A percentile compares a stretch with the other conserved stretches of the same genome.
phyloP scores from a whole-genome alignment of 1,284 basidiomycete genomes.

The Pseudozyma hubeiensis region DNA sequence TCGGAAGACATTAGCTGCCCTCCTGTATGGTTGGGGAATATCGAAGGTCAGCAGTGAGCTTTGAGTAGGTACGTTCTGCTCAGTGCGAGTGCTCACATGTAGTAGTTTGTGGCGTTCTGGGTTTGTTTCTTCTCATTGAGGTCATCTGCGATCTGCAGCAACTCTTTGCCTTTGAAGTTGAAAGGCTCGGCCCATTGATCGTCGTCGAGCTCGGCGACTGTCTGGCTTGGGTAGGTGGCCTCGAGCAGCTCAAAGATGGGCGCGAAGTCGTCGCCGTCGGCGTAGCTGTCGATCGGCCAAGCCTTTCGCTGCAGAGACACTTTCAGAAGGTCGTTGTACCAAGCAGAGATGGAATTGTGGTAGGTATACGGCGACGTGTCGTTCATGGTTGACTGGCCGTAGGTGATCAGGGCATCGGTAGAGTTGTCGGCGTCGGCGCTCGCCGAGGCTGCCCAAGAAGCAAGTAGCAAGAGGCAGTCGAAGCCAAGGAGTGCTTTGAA shows the following conservation, averaged over 20 bases:
- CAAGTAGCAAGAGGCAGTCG: slow-evolving; percentile 4
- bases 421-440: slow-evolving; percentile 16
- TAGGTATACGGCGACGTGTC: slow-evolving; percentile 28
- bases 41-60: neutral
- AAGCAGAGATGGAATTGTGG: slow-evolving; percentile 33
- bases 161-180: slow-evolving; percentile 21
- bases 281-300: slow-evolving; percentile 37
- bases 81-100: slow-evolving; percentile 21
- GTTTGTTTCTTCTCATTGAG: neutral
- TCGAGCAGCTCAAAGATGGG: slow-evolving; percentile 27
- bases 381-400: slow-evolving; percentile 22
- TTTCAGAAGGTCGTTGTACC: slow-evolving; percentile 37
- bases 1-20: slow-evolving; percentile 36
- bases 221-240: slow-evolving; percentile 15
- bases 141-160: slow-evolving; percentile 13
- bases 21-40: slow-evolving; percentile 4
- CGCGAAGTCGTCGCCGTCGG: slow-evolving; percentile 30
- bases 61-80: neutral
- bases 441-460: neutral
- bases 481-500: neutral
- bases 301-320: slow-evolving; percentile 36
- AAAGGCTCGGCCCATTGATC: slow-evolving; percentile 43
- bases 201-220: slow-evolving; percentile 24
- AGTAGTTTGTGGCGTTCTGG: slow-evolving; percentile 20
- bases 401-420: slow-evolving; percentile 29